Conservation (phyloP, 805 yeast genomes). For the Myxozyma mucilagina region DNA sequence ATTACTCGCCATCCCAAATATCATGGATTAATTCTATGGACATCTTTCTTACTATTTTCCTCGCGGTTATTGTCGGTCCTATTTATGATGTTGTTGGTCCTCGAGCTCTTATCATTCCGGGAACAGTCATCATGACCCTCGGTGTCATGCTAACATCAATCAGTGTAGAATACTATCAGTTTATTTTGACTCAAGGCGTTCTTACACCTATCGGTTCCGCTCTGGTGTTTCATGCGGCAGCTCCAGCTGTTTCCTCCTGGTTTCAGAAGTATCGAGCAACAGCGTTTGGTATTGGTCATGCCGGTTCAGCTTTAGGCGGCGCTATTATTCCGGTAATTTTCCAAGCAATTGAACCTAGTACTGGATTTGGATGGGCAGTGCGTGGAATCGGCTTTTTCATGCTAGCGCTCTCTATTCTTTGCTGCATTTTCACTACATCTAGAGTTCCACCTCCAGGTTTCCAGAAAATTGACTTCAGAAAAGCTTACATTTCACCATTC, state of each 20-base stretch:
- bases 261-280: conserved; percentile 47
- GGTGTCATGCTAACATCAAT: conserved; percentile 40
- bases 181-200: conserved; percentile 52
- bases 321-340: conserved; percentile 51
- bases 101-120: conserved; percentile 30
- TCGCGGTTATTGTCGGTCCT: conserved; percentile 36
- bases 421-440: conserved; percentile 33
- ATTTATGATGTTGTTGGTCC: conserved; percentile 36
- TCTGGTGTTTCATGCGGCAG: conserved; percentile 25
- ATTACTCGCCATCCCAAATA: conserved; percentile 34
- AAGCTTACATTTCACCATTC: conserved; percentile 32
- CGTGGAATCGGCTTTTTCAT: conserved; percentile 51
- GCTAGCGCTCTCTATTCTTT: conserved; percentile 35
- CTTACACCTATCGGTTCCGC: conserved; percentile 32
- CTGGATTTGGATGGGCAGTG: conserved; percentile 57
- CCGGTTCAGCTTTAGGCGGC: conserved; percentile 57
- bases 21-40: conserved; percentile 41
- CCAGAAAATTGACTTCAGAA: neutral
- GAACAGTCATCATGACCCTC: conserved; percentile 32
- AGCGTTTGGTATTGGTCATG: conserved; percentile 50
- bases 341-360: conserved; percentile 24
- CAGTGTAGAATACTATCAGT: conserved; percentile 50
- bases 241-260: conserved; percentile 49
- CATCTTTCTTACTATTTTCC: conserved; percentile 34
- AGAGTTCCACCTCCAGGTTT: conserved; percentile 31